Evolutionary conservation across 2,329 filamentous ascomycete species (phyloP), one percentile per base, ranked within the genome.

Genomic region (Thielaviopsis populi): DNA sequence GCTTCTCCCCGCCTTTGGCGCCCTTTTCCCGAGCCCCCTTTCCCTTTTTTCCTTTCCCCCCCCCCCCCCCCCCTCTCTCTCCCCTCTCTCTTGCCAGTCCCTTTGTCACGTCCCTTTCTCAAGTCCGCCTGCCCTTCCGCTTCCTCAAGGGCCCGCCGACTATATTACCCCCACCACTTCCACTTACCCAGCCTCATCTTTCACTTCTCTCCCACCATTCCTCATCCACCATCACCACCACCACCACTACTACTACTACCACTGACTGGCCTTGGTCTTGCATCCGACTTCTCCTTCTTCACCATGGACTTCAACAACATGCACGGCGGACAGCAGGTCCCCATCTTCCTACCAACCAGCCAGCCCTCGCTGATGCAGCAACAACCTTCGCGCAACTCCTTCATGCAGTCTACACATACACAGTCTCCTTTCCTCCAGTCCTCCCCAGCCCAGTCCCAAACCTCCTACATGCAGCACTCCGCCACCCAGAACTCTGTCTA

Each of bases 81-180:
- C 50, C 54, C 37, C 37, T 58, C 41, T 40, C n/a, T 60, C 58
- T 60, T 60, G 41, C 15, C 33, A 59, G 17, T n/a, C 41, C 41
- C 22, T 42, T 27, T 33, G 1, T 8, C 27, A n/a, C 2, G 24
- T 61, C 24, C 22, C 59, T 61, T 61, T 61, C 24, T 54, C 37
- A 17, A 40, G 24, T 33, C 15, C 41, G 33, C 19, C 15, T 63
- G 7, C 24, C 22, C 10, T 48, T 19, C 22, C 22, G 46, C 22
- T 30, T 46, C n/a, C 50, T 54, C 42, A 50, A 58, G 22, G 59
- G 46, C 50, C 40, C 46, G 43, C 42, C 50, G 22, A 37, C 37
- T 64, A 64, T 64, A 64, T 60, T 59, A 64, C 30, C 30, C 58
- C 41, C 24, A 19, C n/a, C 19, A 42, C 61, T 37, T 37, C 46